Evolutionary conservation across 1,139 yeast species (phyloP).

Genomic region (Yamadazyma sp.): DNA sequence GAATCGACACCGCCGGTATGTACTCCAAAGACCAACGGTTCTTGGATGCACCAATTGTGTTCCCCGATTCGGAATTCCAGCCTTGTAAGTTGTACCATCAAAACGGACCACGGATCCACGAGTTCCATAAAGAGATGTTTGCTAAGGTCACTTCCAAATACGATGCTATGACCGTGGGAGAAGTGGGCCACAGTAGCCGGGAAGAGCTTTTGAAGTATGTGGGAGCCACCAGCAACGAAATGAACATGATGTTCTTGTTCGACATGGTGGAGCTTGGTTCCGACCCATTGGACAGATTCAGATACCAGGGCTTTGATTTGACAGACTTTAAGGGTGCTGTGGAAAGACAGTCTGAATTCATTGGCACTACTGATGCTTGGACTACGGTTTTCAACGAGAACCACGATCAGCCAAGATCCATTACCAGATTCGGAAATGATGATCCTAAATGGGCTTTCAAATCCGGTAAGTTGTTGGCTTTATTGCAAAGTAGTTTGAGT

Average conservation of each 20-base stretch:
- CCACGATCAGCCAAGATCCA: slow-evolving; percentile 59
- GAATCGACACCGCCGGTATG: slow-evolving; percentile 58
- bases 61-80: slow-evolving; percentile 44
- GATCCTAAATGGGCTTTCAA: slow-evolving; percentile 25
- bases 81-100: slow-evolving; percentile 34
- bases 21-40: slow-evolving; percentile 51
- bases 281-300: slow-evolving; percentile 34
- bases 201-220: slow-evolving; percentile 49
- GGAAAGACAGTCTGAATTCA: slow-evolving; percentile 28
- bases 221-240: slow-evolving; percentile 48
- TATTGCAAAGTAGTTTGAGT: slow-evolving; percentile 47
- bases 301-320: slow-evolving; percentile 35
- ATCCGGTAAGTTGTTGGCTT: slow-evolving; percentile 50
- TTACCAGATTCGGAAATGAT: slow-evolving; percentile 52
- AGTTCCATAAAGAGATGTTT: slow-evolving; percentile 56
- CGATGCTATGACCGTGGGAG: slow-evolving; percentile 61
- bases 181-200: slow-evolving; percentile 46
- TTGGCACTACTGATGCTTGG: slow-evolving; percentile 57
- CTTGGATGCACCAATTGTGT: slow-evolving; percentile 51
- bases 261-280: slow-evolving; percentile 48
- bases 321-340: slow-evolving; percentile 47
- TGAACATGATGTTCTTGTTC: slow-evolving; percentile 55
- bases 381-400: slow-evolving; percentile 55
- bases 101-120: slow-evolving; percentile 58
- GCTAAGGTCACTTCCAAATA: slow-evolving; percentile 45